Evolutionary conservation across 2,329 filamentous ascomycete species (phyloP).

Genomic region (Mycocentrospora acerina): DNA sequence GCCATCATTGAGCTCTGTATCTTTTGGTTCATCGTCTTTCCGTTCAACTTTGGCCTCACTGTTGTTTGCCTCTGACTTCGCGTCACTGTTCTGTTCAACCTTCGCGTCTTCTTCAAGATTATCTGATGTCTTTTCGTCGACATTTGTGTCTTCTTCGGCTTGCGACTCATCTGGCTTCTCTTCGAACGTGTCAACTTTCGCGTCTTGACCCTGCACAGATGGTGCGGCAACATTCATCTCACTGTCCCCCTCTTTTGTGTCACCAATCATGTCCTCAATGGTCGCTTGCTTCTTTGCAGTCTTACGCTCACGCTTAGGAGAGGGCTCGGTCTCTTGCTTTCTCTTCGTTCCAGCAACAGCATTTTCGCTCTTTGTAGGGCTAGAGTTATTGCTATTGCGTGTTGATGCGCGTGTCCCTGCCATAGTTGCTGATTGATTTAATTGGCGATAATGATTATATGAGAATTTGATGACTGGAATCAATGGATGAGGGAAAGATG

Average conservation of each 20-base stretch:
- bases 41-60: constrained; percentile 1
- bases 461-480: neutral
- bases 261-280: constrained; percentile 53
- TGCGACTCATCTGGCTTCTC: constrained; percentile 13
- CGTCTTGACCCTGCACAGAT: constrained; percentile 7
- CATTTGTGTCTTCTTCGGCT: constrained; percentile 8
- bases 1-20: constrained; percentile 9
- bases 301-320: constrained; percentile 49
- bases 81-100: constrained; percentile 4
- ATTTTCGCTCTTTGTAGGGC: constrained; percentile 28
- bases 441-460: neutral
- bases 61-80: constrained; percentile 4
- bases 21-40: neutral
- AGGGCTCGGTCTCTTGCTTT: constrained; percentile 39
- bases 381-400: constrained; percentile 20
- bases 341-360: constrained; percentile 42
- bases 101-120: constrained; percentile 5
- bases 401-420: constrained; percentile 31
- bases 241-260: constrained; percentile 37
- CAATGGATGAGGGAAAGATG: neutral
- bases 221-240: constrained; percentile 28
- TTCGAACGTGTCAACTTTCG: constrained; percentile 1
- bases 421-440: constrained; percentile 18
- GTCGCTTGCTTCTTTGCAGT: constrained; percentile 52
- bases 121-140: constrained; percentile 26